Evolutionary conservation across 441 rosid genomes (phyloP).

Genomic region (Macaranga tanarius): DNA sequence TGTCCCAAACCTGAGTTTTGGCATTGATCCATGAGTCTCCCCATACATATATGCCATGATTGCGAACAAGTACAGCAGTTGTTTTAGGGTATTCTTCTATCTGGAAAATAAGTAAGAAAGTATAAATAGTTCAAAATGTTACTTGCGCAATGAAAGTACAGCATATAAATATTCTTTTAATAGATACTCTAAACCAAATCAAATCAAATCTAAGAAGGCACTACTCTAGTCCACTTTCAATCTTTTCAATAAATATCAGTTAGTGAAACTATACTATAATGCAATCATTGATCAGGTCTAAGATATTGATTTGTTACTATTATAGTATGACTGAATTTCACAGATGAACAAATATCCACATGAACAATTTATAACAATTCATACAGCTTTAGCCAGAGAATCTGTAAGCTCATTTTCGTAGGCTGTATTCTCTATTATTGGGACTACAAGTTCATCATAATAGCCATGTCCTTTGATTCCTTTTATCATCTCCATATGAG

Average conservation of each 20-base stretch:
- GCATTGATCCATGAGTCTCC: constrained; percentile 99
- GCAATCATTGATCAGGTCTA: not conserved
- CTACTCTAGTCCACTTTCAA: not conserved
- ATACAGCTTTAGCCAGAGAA: constrained; percentile 85
- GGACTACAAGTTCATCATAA: constrained; percentile 89
- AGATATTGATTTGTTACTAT: not conserved
- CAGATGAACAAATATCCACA: not conserved
- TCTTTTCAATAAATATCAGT: not conserved
- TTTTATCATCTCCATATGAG: constrained; percentile 99
- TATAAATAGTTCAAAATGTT: not conserved
- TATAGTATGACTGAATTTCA: not conserved
- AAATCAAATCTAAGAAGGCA: not conserved
- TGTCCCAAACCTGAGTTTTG: constrained; percentile 83
- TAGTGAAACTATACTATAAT: not conserved
- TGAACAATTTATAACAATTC: constrained; percentile 22
- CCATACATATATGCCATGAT: constrained; percentile 93
- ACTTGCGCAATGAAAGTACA: constrained; percentile 12
- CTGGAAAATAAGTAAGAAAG: constrained; percentile 36
- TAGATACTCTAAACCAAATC: not conserved
- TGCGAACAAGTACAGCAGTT: constrained; percentile 96
- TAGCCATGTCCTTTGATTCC: constrained; percentile 98
- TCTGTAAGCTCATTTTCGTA: constrained; percentile 89
- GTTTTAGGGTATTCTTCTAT: constrained; percentile 89
- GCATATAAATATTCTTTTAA: not conserved
- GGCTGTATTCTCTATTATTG: constrained; percentile 95